A percentile compares a stretch with the other conserved stretches of the same genome.
Conservation (phyloP, 139 green algal genomes). For the Closterium sp. region DNA sequence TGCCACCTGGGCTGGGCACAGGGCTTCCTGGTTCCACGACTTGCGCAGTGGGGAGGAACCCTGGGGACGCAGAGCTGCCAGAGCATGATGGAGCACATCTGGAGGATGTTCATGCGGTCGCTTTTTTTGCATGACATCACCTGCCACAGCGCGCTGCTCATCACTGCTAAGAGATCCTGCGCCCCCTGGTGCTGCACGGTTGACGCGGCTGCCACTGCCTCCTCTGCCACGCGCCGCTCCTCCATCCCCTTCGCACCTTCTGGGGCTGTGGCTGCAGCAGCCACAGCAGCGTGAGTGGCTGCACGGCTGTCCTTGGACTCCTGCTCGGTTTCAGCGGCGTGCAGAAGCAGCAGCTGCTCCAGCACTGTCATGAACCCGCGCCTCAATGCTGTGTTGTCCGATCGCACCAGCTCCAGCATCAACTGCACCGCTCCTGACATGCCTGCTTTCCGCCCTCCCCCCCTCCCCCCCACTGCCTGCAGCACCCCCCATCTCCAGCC, state of each 20-base stretch:
- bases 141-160: conserved; percentile 33
- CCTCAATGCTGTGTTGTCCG: neutral
- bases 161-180: neutral
- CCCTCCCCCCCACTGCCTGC: neutral
- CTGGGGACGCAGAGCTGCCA: conserved; percentile 36
- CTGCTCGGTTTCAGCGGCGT: neutral
- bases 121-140: conserved; percentile 13
- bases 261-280: neutral
- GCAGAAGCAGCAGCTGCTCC: conserved; percentile 21
- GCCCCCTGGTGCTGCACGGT: neutral
- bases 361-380: conserved; percentile 11
- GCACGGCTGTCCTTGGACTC: neutral
- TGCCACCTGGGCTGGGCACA: neutral
- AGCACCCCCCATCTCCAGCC: neutral
- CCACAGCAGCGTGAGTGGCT: neutral
- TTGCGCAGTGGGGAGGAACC: neutral
- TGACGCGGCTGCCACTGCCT: neutral
- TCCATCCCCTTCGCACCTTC: neutral
- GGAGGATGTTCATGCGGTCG: conserved; percentile 31
- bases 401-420: conserved; percentile 20
- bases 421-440: conserved; percentile 17
- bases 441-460: neutral
- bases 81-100: conserved; percentile 42
- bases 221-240: neutral
- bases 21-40: neutral